phyloP scores from a whole-genome alignment of 768 basidiomycete species.

The Mycena rebaudengoi region DNA sequence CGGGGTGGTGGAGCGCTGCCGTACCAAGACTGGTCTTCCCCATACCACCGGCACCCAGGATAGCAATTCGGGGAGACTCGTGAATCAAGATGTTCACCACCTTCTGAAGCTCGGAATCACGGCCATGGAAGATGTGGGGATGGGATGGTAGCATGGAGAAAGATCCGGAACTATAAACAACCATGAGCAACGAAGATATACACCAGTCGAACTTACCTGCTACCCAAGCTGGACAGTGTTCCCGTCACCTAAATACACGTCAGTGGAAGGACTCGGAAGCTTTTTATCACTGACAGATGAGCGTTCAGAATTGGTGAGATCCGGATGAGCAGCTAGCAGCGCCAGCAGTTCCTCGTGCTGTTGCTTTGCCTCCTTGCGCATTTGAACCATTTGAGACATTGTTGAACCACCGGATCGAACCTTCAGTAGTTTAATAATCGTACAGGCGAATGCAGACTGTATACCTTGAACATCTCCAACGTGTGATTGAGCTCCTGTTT shows the following conservation, averaged over 20 bases:
- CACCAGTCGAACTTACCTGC: background rate
- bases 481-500: background rate
- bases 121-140: conserved; percentile 11
- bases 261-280: background rate
- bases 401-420: too few relatives aligned
- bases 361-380: background rate
- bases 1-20: conserved; percentile 4
- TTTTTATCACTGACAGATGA: background rate
- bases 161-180: background rate
- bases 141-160: background rate
- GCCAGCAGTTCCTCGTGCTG: background rate
- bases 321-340: background rate
- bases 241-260: background rate
- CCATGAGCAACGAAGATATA: background rate
- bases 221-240: background rate
- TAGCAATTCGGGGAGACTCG: background rate
- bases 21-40: conserved; percentile 4
- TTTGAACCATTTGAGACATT: background rate
- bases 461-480: background rate
- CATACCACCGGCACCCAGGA: conserved; percentile 12
- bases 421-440: too few relatives aligned
- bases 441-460: background rate
- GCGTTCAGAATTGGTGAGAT: background rate
- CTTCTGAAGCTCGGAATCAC: background rate
- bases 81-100: background rate